These are phyloP conservation scores for Starmerella etchellsii DNA, from an alignment of 805 yeast genomes.

Conservation along the genomic window DNA sequence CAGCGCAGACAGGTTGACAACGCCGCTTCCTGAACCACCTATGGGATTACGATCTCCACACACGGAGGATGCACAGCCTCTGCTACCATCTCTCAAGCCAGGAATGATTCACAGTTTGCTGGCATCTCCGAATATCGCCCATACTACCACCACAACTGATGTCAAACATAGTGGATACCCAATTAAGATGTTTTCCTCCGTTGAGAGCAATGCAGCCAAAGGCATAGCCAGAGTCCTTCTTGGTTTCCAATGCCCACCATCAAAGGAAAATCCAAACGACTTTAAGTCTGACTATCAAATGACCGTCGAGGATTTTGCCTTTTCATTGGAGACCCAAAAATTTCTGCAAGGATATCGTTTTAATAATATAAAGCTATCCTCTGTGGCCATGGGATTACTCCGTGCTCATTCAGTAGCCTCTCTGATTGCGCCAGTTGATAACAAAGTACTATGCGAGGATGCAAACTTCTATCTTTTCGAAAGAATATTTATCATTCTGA, in stretches of 20 bases:
- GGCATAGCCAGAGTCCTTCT: not conserved
- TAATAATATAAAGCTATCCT: not conserved
- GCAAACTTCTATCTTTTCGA: constrained; percentile 4
- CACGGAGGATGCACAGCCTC: no score
- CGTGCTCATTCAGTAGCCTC: constrained; percentile 1
- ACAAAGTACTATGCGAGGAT: constrained; percentile 1
- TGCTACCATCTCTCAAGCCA: no score
- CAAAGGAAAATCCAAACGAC: not conserved
- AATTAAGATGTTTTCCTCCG: no score
- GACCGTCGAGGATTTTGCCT: not conserved
- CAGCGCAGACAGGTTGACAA: no score
- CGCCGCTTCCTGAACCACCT: no score
- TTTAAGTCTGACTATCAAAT: not conserved
- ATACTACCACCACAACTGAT: no score
- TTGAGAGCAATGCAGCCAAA: no score
- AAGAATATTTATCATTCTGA: constrained; percentile 1
- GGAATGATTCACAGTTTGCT: no score
- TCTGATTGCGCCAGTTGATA: constrained; percentile 2
- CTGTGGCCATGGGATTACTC: constrained; percentile 1
- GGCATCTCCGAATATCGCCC: no score
- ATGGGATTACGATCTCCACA: no score
- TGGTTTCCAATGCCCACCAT: not conserved
- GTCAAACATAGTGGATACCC: no score
- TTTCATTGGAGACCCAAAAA: not conserved
- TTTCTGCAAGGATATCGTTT: not conserved